A percentile compares a stretch with the other conserved stretches of the same genome.
These are phyloP conservation scores for Acacia confusa DNA, from an alignment of 306 rosid genomes.

Conservation along the genomic window DNA sequence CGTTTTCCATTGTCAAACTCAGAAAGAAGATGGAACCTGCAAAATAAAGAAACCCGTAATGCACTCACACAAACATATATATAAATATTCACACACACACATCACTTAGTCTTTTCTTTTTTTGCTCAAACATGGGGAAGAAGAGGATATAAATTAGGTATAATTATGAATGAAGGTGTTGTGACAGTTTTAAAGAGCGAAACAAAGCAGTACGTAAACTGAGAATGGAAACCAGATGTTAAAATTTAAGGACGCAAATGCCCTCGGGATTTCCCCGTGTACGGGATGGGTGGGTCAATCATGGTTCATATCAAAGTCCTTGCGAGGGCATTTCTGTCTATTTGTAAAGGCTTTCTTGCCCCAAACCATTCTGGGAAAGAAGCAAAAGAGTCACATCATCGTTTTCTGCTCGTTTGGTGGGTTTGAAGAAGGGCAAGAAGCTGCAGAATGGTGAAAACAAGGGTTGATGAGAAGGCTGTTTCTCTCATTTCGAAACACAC, in stretches of 20 bases:
- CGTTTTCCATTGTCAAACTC: slow-evolving; percentile 98
- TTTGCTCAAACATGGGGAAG: background rate
- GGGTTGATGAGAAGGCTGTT: background rate
- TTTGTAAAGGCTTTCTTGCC: background rate
- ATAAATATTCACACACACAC: background rate
- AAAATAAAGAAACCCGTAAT: slow-evolving; percentile 6
- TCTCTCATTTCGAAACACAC: slow-evolving; percentile 16
- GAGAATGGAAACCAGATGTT: slow-evolving; percentile 35
- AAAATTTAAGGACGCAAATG: slow-evolving; percentile 65
- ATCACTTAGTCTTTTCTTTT: background rate
- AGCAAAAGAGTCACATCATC: slow-evolving; percentile 27
- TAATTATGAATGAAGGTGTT: background rate
- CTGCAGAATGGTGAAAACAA: background rate
- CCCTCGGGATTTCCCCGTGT: slow-evolving; percentile 82
- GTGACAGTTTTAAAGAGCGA: slow-evolving; percentile 35
- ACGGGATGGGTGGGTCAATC: slow-evolving; percentile 59
- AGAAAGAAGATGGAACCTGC: slow-evolving; percentile 84
- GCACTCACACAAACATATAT: background rate
- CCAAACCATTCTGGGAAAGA: slow-evolving; percentile 29
- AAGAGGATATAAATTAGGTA: background rate
- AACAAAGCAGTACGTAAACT: slow-evolving; percentile 55
- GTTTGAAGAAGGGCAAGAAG: background rate
- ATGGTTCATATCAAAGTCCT: slow-evolving; percentile 37
- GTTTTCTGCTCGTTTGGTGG: background rate
- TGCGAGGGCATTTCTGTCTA: slow-evolving; percentile 51